Evolutionary conservation across 352 stramenopile species (phyloP), one percentile per base, ranked within the genome.

Genomic region (Chrysophaeum taylorii): DNA sequence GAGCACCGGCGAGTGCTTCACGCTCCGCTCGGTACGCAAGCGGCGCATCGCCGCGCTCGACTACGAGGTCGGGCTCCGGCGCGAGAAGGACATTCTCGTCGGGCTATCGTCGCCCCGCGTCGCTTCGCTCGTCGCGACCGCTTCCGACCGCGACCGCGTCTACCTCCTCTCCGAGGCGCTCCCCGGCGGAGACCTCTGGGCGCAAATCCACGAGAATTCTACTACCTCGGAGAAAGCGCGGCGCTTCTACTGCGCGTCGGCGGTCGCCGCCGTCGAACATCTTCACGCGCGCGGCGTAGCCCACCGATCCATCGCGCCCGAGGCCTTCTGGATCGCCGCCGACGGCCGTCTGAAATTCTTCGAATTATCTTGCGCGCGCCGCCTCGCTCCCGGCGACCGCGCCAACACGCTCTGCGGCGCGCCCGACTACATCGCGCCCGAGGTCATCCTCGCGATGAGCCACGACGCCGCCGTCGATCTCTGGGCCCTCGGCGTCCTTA

Each of bases 121-220:
- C 45, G 45, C 45, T 25, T 7, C 5, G 45, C 21, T 7, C 45
- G 18, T 54, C 45, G 12, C 12, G 12, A 54, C 45, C 18, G 45
- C 7, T 25, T 54, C 45, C 18, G 21, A 54, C 21, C 5, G 45
- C 5, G 45, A 7, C 12, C 9, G 31, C 7, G 5, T 7, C 45
- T 96, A 94, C 78, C 94, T 97, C 87, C 81, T 97, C 27, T 88
- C 96, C 43, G 91, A 97, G 75, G 82, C 96, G 21, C 82, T 96
- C 18, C 88, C 94, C 27, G 92, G 92, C 12, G 90, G 90, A 25
- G 90, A 96, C 64, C 78, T 96, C 1, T 96, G 89, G 84, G 89
- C 83, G 62, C 80, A 95, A 1, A 75, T 96, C 1, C 90, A 93
- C 54, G 85, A 91, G 45, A 54, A 4, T 4, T 12, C 45, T 25